Percentiles rank a stretch among this genome's conserved stretches.
phyloP scores from a whole-genome alignment of 345 rosid genomes.

The Salix suchowensis region DNA sequence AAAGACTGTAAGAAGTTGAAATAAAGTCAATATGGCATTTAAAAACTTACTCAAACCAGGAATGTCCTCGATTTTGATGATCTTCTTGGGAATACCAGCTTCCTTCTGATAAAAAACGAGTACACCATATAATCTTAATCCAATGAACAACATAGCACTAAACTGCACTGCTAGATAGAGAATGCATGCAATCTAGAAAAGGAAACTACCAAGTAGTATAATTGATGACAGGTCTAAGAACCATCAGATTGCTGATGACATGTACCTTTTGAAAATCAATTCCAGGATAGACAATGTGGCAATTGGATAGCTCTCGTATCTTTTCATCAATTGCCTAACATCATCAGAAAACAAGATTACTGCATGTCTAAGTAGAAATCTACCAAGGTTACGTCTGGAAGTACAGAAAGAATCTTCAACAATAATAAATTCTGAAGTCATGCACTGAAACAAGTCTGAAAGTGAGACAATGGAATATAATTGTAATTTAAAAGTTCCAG shows the following conservation, averaged over 20 bases:
- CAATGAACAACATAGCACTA: conserved; percentile 1
- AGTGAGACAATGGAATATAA: neutral
- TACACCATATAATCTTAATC: neutral
- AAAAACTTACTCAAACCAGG: conserved; percentile 84
- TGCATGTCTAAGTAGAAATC: neutral
- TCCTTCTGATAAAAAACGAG: conserved; percentile 61
- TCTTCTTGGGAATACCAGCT: conserved; percentile 70
- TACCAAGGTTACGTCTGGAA: neutral
- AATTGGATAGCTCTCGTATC: conserved; percentile 88
- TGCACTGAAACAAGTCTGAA: neutral
- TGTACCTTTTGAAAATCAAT: conserved; percentile 81
- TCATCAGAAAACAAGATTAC: conserved; percentile 15
- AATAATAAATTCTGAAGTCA: neutral
- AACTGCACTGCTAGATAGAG: neutral
- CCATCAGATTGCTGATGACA: neutral
- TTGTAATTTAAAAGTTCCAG: neutral
- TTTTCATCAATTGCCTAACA: conserved; percentile 91
- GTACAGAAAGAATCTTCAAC: neutral
- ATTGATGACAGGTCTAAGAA: neutral
- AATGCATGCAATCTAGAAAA: neutral
- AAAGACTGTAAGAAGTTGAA: neutral
- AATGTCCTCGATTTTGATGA: conserved; percentile 78
- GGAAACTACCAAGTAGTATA: neutral
- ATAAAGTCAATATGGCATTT: neutral
- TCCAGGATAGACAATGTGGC: conserved; percentile 73